Base-by-base conservation (phyloP, 2,329 filamentous ascomycete species). In the Stromatinia cepivora region DNA sequence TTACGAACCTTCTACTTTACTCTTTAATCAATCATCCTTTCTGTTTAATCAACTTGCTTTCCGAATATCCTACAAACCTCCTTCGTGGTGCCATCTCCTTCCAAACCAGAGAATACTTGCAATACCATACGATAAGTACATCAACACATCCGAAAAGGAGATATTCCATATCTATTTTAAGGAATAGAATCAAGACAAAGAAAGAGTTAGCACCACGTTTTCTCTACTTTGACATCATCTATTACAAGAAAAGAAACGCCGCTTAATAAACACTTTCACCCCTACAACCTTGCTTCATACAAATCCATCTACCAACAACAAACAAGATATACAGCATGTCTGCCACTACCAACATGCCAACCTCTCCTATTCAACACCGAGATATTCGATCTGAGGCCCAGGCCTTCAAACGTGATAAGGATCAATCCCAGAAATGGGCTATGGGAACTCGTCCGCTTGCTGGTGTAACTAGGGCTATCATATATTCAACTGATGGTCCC, bases 331-430 rank as follows among this genome's bases (percentile, higher is more conserved):
- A 45, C 50, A 70, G 39, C 36, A 70, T 70, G 69, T 70, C 69
- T 59, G 48, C 76, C 46, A 76, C 76, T 2, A 74, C 73, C 17
- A 79, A 76, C 66, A 52, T 45, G 36, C 67, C 72, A n/a, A 53
- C 63, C 13, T 73, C 75, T 64, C 70, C 75, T 6, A 11, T 76
- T 39, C 71, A 75, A 54, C 71, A 70, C 62, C 72, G 73, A 48
- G 77, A 79, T 70, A 75, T 78, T 67, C 76, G 77, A n/a, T 77
- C 76, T 15, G 71, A 70, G 7, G 70, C 73, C 31, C 69, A 73
- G 22, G 57, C 67, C 28, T 78, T 71, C 72, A 78, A 78, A 71
- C 76, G 77, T 54, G 75, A 77, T 57, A 77, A 75, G 56, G 75
- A 78, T 61, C 72, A 76, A 42, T 66, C 57, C 64, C 57, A 71